Conservation (phyloP, 805 yeast species). For the Ogataea saltuana region DNA sequence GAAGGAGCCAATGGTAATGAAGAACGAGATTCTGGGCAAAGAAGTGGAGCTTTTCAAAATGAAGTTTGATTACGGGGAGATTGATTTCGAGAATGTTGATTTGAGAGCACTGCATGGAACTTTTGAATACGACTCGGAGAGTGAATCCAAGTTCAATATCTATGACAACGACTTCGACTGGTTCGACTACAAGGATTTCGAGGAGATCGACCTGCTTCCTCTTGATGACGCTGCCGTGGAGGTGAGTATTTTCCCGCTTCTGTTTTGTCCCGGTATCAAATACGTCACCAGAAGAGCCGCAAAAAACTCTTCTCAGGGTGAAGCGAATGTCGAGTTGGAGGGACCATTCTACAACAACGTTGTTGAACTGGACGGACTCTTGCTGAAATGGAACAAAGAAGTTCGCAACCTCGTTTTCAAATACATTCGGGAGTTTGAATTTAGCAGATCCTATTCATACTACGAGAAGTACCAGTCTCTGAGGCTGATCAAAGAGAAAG, state of each 20-base stretch:
- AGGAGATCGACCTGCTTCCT: slow-evolving; percentile 52
- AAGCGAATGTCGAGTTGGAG: slow-evolving; percentile 60
- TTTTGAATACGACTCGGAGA: slow-evolving; percentile 30
- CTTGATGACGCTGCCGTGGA: slow-evolving; percentile 37
- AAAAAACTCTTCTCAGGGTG: too few relatives aligned
- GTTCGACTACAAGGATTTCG: slow-evolving; percentile 63
- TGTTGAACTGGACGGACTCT: slow-evolving; percentile 70
- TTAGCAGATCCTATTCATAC: slow-evolving; percentile 44
- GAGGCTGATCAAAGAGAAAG: slow-evolving; percentile 26
- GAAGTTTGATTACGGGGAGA: slow-evolving; percentile 63
- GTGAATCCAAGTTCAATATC: slow-evolving; percentile 25
- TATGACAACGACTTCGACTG: slow-evolving; percentile 59
- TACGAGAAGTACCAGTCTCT: slow-evolving; percentile 33
- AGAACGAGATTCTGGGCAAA: slow-evolving; percentile 49
- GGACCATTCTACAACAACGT: slow-evolving; percentile 60
- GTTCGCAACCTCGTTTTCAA: slow-evolving; percentile 64
- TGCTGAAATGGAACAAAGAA: slow-evolving; percentile 75
- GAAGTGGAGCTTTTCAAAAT: slow-evolving; percentile 54
- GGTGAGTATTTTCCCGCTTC: slow-evolving; percentile 58
- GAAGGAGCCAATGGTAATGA: slow-evolving; percentile 47
- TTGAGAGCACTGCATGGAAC: slow-evolving; percentile 54
- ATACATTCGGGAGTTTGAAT: slow-evolving; percentile 52
- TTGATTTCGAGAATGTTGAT: slow-evolving; percentile 56
- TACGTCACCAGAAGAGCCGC: slow-evolving; percentile 63
- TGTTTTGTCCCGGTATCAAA: slow-evolving; percentile 67